phyloP scores from a whole-genome alignment of 495 filamentous ascomycete genomes.

The Elaphomyces granulatus region DNA sequence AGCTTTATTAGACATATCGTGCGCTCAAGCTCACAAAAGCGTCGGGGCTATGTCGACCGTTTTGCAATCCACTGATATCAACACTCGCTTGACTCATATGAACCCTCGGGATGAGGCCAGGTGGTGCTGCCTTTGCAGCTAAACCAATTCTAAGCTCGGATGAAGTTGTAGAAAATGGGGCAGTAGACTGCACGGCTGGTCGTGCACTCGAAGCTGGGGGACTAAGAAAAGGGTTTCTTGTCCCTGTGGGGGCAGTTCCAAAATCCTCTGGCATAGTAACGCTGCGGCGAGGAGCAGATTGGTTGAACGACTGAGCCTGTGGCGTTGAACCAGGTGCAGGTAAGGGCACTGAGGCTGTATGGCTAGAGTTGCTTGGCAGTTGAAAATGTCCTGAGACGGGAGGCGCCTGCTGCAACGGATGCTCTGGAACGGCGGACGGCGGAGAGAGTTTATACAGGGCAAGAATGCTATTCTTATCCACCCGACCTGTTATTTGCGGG shows the following conservation, averaged over 20 bases:
- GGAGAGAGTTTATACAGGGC: conserved; percentile 72
- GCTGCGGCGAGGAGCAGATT: conserved; percentile 22
- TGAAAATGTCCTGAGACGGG: neutral
- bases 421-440: conserved; percentile 21
- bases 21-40: conserved; percentile 92
- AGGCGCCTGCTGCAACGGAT: conserved; percentile 15
- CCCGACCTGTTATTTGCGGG: conserved; percentile 32
- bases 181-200: conserved; percentile 7
- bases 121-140: conserved; percentile 8
- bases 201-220: conserved; percentile 5
- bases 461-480: conserved; percentile 75
- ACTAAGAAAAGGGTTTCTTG: conserved; percentile 29
- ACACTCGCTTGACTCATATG: conserved; percentile 86
- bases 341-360: conserved; percentile 11
- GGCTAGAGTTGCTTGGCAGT: conserved; percentile 10
- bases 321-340: conserved; percentile 10
- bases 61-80: conserved; percentile 58
- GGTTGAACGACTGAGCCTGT: conserved; percentile 15
- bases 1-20: conserved; percentile 26
- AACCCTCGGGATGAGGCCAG: conserved; percentile 16
- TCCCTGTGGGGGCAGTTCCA: conserved; percentile 12
- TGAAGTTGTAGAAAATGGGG: conserved; percentile 4
- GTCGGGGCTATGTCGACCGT: conserved; percentile 84
- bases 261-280: conserved; percentile 14
- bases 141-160: conserved; percentile 8